Evolutionary conservation across 805 yeast species (phyloP).

Genomic region (Ogataea polymorpha): DNA sequence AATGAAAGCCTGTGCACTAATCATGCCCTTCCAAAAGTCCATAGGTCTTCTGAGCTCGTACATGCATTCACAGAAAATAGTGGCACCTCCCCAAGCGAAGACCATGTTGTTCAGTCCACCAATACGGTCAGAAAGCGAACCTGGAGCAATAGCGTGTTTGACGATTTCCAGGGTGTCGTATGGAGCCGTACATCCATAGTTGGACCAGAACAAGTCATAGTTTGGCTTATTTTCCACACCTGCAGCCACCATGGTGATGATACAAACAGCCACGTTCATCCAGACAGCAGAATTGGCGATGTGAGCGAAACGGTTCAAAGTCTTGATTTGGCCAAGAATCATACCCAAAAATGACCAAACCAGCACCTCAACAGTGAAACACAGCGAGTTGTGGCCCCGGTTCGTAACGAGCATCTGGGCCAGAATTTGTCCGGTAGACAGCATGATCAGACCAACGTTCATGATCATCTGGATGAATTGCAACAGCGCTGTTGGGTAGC

Average conservation of each 20-base stretch:
- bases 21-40: slow-evolving; percentile 49
- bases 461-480: slow-evolving; percentile 42
- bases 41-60: slow-evolving; percentile 46
- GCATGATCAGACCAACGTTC: slow-evolving; percentile 41
- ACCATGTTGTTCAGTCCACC: slow-evolving; percentile 43
- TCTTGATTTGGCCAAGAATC: slow-evolving; percentile 42
- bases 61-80: slow-evolving; percentile 45
- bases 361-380: slow-evolving; percentile 40
- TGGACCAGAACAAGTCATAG: slow-evolving; percentile 22
- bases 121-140: slow-evolving; percentile 27
- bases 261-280: slow-evolving; percentile 43
- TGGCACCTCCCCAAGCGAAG: slow-evolving; percentile 49
- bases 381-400: slow-evolving; percentile 28
- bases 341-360: slow-evolving; percentile 44
- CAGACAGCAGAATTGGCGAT: slow-evolving; percentile 45
- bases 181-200: slow-evolving; percentile 23
- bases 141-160: slow-evolving; percentile 25
- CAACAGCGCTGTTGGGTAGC: slow-evolving; percentile 34
- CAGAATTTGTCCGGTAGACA: slow-evolving; percentile 41
- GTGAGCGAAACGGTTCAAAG: slow-evolving; percentile 38
- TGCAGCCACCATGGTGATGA: slow-evolving; percentile 41
- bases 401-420: slow-evolving; percentile 35
- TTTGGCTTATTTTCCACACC: slow-evolving; percentile 36
- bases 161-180: slow-evolving; percentile 12
- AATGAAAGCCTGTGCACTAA: slow-evolving; percentile 41